A percentile compares a stretch with the other conserved stretches of the same genome.
These are phyloP conservation scores for Vanrija pseudolonga DNA, from an alignment of 1,284 basidiomycete genomes.

Conservation along the genomic window DNA sequence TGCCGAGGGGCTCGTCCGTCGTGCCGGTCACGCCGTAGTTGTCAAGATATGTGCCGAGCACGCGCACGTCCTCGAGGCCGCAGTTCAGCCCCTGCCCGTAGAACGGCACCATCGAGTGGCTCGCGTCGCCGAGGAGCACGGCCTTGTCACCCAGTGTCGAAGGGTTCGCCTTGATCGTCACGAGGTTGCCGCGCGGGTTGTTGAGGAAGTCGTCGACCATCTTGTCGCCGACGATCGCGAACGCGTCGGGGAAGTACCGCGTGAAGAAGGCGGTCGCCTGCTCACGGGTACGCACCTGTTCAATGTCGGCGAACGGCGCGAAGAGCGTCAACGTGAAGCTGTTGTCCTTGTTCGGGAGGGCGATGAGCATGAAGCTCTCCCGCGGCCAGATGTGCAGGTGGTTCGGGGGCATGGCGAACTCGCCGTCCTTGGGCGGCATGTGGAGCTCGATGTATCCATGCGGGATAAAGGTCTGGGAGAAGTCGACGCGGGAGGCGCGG, in stretches of 20 bases:
- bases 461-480: constrained; percentile 86
- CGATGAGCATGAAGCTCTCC: constrained; percentile 98
- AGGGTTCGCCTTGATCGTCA: constrained; percentile 84
- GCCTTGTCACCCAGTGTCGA: constrained; percentile 87
- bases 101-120: constrained; percentile 92
- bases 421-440: constrained; percentile 65
- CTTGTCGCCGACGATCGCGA: constrained; percentile 76
- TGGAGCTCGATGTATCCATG: constrained; percentile 95
- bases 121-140: constrained; percentile 87
- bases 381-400: constrained; percentile 99
- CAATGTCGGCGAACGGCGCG: constrained; percentile 76
- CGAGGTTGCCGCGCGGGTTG: constrained; percentile 83
- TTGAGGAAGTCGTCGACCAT: constrained; percentile 70
- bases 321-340: constrained; percentile 72
- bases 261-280: constrained; percentile 73
- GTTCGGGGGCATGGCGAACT: constrained; percentile 87
- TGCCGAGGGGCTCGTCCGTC: constrained; percentile 34
- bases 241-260: constrained; percentile 79
- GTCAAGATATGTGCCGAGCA: constrained; percentile 72
- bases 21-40: constrained; percentile 60
- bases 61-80: constrained; percentile 92
- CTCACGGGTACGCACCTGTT: constrained; percentile 60
- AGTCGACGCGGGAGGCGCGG: constrained; percentile 85
- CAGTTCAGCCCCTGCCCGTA: constrained; percentile 98
- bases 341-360: constrained; percentile 79